Base-by-base conservation (phyloP, 495 filamentous ascomycete genomes). In the Aspergillus carlsbadensis region DNA sequence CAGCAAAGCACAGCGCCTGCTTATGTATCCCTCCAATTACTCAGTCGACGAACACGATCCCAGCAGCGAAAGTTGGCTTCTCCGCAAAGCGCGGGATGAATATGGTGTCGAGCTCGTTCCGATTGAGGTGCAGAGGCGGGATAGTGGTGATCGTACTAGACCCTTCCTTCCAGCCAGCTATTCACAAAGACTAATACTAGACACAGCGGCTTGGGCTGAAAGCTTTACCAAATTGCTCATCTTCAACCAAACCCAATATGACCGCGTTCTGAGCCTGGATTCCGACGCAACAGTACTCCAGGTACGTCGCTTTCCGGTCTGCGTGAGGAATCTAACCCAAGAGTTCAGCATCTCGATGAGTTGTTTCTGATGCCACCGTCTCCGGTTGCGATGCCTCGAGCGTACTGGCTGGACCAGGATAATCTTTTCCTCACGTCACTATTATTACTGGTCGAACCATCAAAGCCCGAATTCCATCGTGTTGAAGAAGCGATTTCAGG, bases 151-250 rank as follows among this genome's bases (percentile, higher is more conserved):
- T 18, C n/a, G 59, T 76, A 36, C 47, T 3, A 3, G 10, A 3
- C 33, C 78, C 65, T 50, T 63, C 61, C 31, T 53, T 22, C n/a
- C 39, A 31, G n/a, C 11, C 24, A 13, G 43, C 41, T 24, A n/a
- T 13, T 36, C 35, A 6, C 31, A 14, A 37, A 37, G 15, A 55
- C 41, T 50, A 42, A 76, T 29, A 21, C 1, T 15, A 26, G 4
- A 14, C 2, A 1, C 40, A 65, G 79, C 63, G 22, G 81, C 76
- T 15, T 84, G 80, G 82, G 66, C 75, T 41, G 72, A 76, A 36
- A 79, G 75, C 44, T 83, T 77, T 65, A 85, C 83, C 45, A 86
- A 88, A 57, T 77, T 87, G 18, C 78, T 87, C 15, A 82, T 81
- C 3, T 89, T 88, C 65, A 84, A 82, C 54, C 79, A 83, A 58